phyloP scores from a whole-genome alignment of 2,329 filamentous ascomycete genomes.

The Hypocreales sp. region DNA sequence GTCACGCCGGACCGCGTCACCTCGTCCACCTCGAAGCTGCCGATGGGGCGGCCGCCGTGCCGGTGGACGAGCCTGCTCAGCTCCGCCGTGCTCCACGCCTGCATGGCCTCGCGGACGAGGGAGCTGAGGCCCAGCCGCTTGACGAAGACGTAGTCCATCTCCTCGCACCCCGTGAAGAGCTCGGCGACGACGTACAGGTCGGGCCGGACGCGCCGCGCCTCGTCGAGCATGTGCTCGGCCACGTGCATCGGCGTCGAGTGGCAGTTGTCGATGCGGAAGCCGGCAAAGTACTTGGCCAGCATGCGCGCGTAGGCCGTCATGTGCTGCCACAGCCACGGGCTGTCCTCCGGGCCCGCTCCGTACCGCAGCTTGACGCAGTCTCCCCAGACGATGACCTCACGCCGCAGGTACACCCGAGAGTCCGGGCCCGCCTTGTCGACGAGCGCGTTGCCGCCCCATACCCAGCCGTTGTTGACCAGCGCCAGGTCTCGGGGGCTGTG shows the following conservation, averaged over 20 bases:
- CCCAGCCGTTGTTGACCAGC: conserved; percentile 93
- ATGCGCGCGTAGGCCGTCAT: conserved; percentile 88
- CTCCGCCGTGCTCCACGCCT: conserved; percentile 90
- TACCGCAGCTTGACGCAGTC: conserved; percentile 97
- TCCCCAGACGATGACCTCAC: conserved; percentile 96
- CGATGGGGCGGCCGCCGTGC: conserved; percentile 86
- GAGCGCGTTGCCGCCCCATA: conserved; percentile 93
- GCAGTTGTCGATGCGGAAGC: conserved; percentile 94
- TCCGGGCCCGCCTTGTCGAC: conserved; percentile 83
- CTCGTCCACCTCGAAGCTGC: conserved; percentile 92
- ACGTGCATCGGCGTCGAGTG: conserved; percentile 93
- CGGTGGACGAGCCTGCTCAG: conserved; percentile 84
- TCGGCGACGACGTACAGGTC: conserved; percentile 89
- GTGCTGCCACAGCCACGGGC: conserved; percentile 85
- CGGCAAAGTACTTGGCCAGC: conserved; percentile 88
- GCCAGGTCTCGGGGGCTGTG: conserved; percentile 64
- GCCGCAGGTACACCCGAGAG: conserved; percentile 83
- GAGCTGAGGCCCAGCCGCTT: conserved; percentile 83
- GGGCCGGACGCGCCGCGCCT: conserved; percentile 76
- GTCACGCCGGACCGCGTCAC: conserved; percentile 45
- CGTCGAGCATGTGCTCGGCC: conserved; percentile 85
- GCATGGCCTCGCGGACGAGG: conserved; percentile 94
- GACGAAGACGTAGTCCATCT: conserved; percentile 92
- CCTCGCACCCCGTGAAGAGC: conserved; percentile 87
- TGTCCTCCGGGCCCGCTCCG: conserved; percentile 65